A percentile compares a stretch with the other conserved stretches of the same genome.
Evolutionary conservation across 169 alveolate species (phyloP).

Genomic region (Eimeria maxima): DNA sequence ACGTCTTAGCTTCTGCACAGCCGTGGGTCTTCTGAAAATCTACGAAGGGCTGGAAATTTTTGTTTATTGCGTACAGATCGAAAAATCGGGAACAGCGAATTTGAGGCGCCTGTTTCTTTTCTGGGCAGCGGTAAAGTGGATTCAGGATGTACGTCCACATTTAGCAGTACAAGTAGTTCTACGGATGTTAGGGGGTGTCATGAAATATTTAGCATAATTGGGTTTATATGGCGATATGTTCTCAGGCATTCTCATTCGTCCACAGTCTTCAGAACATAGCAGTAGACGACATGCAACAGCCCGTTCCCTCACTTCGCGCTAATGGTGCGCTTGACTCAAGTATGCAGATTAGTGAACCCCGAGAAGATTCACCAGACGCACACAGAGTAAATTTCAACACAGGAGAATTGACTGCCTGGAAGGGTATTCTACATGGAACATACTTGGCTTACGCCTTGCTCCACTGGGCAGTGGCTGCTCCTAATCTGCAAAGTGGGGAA

Average conservation of each 20-base stretch:
- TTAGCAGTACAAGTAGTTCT: no score
- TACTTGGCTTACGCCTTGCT: constrained; percentile 12
- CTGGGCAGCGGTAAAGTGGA: constrained; percentile 27
- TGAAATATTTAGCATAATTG: not conserved
- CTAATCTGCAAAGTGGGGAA: not conserved
- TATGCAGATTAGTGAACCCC: not conserved
- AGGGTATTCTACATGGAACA: not conserved
- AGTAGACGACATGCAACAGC: not conserved
- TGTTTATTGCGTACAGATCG: not conserved
- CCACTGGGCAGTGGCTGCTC: constrained; percentile 17
- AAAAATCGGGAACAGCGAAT: not conserved
- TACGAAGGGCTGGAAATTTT: not conserved
- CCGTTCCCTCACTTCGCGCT: not conserved
- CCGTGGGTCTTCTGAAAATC: not conserved
- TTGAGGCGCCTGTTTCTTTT: not conserved
- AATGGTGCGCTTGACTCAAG: no score
- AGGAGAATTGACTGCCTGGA: not conserved
- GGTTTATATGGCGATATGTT: not conserved
- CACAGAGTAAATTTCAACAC: not conserved
- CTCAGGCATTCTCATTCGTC: not conserved
- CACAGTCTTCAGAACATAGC: not conserved
- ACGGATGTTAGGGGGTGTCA: no score
- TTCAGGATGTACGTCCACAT: not conserved
- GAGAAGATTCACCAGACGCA: not conserved
- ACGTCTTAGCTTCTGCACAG: not conserved